These are phyloP conservation scores for Pseudocercospora eumusae DNA, from an alignment of 2,329 filamentous ascomycete species.

Conservation along the genomic window DNA sequence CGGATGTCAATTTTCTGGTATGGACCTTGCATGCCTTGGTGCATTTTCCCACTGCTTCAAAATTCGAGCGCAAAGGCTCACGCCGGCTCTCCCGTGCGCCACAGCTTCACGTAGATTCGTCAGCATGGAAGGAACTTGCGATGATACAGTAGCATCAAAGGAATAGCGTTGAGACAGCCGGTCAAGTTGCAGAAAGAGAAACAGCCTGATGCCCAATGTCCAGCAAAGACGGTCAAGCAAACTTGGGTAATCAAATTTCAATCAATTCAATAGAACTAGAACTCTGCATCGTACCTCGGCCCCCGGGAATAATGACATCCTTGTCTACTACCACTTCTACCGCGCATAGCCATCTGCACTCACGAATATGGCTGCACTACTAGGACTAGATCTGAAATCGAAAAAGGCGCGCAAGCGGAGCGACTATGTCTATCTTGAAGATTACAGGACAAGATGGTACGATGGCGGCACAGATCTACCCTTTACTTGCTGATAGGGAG, in stretches of 20 bases:
- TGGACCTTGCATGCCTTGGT: background rate
- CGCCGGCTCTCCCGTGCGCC: background rate
- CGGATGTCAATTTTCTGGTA: background rate
- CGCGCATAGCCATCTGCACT: background rate
- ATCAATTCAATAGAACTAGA: background rate
- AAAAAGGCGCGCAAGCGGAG: slow-evolving; percentile 50
- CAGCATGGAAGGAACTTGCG: background rate
- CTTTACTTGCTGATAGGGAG: slow-evolving; percentile 4
- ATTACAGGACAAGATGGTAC: slow-evolving; percentile 85
- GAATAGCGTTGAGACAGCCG: background rate
- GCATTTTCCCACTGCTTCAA: background rate
- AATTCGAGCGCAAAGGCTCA: background rate
- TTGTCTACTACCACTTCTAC: background rate
- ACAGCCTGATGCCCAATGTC: background rate
- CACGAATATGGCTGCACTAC: slow-evolving; percentile 42
- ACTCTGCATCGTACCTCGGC: slow-evolving; percentile 1
- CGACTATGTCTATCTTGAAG: slow-evolving; percentile 76
- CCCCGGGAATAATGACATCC: slow-evolving; percentile 1
- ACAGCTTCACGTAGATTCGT: background rate
- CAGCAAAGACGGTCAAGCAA: too few relatives aligned
- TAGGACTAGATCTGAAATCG: slow-evolving; percentile 42
- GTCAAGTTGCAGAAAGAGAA: background rate
- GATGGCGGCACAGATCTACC: background rate
- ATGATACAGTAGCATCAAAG: background rate
- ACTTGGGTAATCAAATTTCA: background rate